These are phyloP conservation scores for Mariannaea sp. DNA, from an alignment of 2,329 filamentous ascomycete species.

Conservation along the genomic window DNA sequence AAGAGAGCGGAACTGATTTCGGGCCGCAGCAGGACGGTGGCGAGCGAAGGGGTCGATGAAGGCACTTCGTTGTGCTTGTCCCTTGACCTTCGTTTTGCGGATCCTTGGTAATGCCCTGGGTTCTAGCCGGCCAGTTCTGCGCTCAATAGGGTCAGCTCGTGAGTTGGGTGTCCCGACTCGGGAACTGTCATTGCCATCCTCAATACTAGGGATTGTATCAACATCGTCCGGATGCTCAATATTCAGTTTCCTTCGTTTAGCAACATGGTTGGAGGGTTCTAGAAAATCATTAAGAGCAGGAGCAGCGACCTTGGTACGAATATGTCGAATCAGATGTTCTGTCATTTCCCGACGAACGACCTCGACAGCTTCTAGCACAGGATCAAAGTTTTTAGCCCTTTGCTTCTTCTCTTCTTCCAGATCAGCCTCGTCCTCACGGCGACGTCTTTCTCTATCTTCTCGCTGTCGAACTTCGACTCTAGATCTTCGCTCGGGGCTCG, in stretches of 20 bases:
- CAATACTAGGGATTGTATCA: conserved; percentile 56
- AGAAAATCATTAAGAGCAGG: conserved; percentile 81
- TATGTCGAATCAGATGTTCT: conserved; percentile 85
- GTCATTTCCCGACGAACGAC: conserved; percentile 79
- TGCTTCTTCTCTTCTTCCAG: conserved; percentile 89
- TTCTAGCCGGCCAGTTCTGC: conserved; percentile 60
- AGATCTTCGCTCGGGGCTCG: conserved; percentile 42
- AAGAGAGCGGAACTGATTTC: conserved; percentile 74
- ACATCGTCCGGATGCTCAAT: conserved; percentile 70
- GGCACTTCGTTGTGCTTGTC: conserved; percentile 58
- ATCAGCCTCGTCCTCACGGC: conserved; percentile 78
- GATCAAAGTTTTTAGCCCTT: conserved; percentile 85
- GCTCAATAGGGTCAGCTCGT: conserved; percentile 64
- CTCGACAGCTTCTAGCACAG: conserved; percentile 82
- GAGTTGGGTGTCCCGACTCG: conserved; percentile 69
- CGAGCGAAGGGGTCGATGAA: conserved; percentile 72
- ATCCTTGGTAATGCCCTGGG: conserved; percentile 72
- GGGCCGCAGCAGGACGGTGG: conserved; percentile 60
- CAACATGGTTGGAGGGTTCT: conserved; percentile 77
- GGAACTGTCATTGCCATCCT: conserved; percentile 66
- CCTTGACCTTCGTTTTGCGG: conserved; percentile 67
- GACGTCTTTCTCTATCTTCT: conserved; percentile 66
- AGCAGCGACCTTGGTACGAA: conserved; percentile 84
- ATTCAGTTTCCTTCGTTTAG: conserved; percentile 80
- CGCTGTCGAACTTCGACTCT: conserved; percentile 41